Conservation (phyloP, 2,329 filamentous ascomycete species). For the Beauveria pseudobassiana region DNA sequence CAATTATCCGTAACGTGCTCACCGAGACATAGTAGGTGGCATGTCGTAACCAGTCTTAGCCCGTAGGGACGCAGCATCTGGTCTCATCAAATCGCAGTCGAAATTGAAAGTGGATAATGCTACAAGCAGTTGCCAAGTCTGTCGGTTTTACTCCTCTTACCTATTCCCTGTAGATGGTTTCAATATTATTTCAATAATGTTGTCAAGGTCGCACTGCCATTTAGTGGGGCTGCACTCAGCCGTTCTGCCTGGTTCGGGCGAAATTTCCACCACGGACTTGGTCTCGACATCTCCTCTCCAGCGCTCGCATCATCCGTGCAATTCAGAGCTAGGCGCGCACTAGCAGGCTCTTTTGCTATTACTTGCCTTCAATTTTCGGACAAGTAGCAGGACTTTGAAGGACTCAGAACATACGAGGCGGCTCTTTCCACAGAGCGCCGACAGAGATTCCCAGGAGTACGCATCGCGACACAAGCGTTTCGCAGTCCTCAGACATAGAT, state of each 20-base stretch:
- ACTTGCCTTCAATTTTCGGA: neutral
- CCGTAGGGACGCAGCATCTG: too few species aligned
- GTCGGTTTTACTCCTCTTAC: too few species aligned
- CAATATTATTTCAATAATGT: neutral
- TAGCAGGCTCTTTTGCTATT: neutral
- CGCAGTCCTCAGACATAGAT: conserved; percentile 7
- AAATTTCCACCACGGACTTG: neutral
- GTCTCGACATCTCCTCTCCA: neutral
- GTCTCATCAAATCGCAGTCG: too few species aligned
- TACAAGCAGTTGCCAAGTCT: too few species aligned
- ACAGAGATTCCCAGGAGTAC: conserved; percentile 8
- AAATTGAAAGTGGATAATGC: too few species aligned
- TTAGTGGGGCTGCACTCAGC: neutral
- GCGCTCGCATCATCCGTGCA: neutral
- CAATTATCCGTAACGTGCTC: too few species aligned
- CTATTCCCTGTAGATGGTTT: neutral
- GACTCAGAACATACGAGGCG: neutral
- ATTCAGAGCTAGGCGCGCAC: neutral
- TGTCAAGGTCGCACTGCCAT: neutral
- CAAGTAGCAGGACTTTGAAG: neutral
- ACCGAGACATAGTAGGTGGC: too few species aligned
- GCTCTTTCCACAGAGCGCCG: neutral
- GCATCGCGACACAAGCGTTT: conserved; percentile 9
- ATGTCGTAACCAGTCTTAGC: too few species aligned
- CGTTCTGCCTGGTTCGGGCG: neutral